A percentile compares a stretch with the other conserved stretches of the same genome.
Conservation (phyloP, 306 rosid species). For the Coriaria nepalensis region DNA sequence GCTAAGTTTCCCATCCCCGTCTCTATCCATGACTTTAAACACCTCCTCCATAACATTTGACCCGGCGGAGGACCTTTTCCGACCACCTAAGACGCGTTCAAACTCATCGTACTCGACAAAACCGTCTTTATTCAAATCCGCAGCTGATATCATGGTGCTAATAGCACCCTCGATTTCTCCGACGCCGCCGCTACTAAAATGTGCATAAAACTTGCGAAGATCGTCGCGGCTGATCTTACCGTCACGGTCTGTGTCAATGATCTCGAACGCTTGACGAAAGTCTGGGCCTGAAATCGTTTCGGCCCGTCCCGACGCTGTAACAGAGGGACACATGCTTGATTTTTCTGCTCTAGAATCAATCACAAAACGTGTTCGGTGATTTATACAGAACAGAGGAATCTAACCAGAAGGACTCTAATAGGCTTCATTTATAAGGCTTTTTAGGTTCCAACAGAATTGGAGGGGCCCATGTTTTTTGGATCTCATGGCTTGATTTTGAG, state of each 20-base stretch:
- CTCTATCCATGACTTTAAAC: slow-evolving; percentile 73
- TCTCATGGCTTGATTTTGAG: neutral
- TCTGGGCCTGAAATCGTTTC: too few species aligned
- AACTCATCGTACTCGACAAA: slow-evolving; percentile 86
- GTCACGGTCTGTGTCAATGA: too few species aligned
- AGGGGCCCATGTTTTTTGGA: neutral
- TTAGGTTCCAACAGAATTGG: neutral
- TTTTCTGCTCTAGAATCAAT: neutral
- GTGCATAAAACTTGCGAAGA: slow-evolving; percentile 27
- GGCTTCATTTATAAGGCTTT: neutral
- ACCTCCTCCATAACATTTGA: slow-evolving; percentile 65
- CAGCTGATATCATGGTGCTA: slow-evolving; percentile 57
- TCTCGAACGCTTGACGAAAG: too few species aligned
- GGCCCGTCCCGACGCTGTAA: slow-evolving; percentile 5
- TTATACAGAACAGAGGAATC: neutral
- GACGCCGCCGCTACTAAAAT: slow-evolving; percentile 10
- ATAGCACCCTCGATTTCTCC: slow-evolving; percentile 34
- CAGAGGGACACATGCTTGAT: slow-evolving; percentile 54
- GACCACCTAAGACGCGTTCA: slow-evolving; percentile 39
- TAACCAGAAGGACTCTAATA: neutral
- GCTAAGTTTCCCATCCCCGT: slow-evolving; percentile 78
- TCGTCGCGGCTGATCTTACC: too few species aligned
- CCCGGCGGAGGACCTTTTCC: slow-evolving; percentile 11
- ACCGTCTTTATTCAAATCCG: slow-evolving; percentile 68
- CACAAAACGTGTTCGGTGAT: neutral